Conservation (phyloP, 805 yeast genomes). For the Spathaspora sp. region DNA sequence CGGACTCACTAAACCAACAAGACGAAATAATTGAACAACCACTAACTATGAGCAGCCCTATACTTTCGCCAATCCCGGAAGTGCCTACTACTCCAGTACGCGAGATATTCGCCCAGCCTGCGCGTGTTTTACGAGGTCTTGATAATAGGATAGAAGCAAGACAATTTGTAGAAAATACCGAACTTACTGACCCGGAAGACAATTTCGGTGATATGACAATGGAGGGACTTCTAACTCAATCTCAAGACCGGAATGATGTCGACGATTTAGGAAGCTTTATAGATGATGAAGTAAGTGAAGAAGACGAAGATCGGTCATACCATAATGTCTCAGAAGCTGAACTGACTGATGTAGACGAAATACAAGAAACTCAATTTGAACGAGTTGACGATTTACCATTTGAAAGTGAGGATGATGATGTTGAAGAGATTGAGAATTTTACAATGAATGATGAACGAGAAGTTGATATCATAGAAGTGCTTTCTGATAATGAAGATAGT, state of each 20-base stretch:
- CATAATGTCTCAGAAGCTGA: background rate
- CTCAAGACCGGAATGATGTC: constrained; percentile 25
- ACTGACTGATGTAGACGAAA: constrained; percentile 3
- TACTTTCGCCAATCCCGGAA: background rate
- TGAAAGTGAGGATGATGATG: constrained; percentile 15
- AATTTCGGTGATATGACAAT: constrained; percentile 29
- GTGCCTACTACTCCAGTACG: background rate
- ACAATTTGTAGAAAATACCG: background rate
- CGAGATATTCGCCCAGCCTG: background rate
- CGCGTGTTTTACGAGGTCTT: background rate
- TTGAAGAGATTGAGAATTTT: constrained; percentile 12
- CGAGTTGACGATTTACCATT: background rate
- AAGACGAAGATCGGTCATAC: constrained; percentile 5
- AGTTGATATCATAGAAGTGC: constrained; percentile 30
- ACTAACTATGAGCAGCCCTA: background rate
- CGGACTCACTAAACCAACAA: background rate
- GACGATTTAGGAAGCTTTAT: constrained; percentile 30
- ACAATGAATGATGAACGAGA: constrained; percentile 41
- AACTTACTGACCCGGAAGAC: constrained; percentile 23
- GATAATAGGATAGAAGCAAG: background rate
- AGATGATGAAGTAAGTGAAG: constrained; percentile 10
- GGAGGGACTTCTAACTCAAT: constrained; percentile 33
- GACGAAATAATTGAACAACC: background rate
- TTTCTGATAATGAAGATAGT: constrained; percentile 27
- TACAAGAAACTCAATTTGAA: constrained; percentile 8